These are phyloP conservation scores for Sarcodon sp. DNA, from an alignment of 768 basidiomycete genomes.

Conservation along the genomic window DNA sequence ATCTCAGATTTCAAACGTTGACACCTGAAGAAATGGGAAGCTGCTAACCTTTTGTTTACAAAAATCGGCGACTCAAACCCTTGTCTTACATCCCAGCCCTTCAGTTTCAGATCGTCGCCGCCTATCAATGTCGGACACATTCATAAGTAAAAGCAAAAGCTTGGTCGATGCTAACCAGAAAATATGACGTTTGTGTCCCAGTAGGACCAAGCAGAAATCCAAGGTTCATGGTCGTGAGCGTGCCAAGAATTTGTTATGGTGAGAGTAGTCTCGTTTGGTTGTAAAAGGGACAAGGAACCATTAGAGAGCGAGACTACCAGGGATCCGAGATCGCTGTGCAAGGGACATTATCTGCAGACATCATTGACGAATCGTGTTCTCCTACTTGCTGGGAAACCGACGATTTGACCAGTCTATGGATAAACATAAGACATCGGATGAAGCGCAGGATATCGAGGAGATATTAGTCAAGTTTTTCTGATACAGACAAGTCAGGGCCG, in stretches of 20 bases:
- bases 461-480: slow-evolving; percentile 20
- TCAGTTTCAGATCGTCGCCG: slow-evolving; percentile 85
- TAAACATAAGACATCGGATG: slow-evolving; percentile 60
- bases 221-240: slow-evolving; percentile 90
- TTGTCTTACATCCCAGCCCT: slow-evolving; percentile 80
- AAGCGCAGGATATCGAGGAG: slow-evolving; percentile 32
- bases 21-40: background rate
- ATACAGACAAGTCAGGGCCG: background rate
- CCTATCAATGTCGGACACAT: slow-evolving; percentile 30
- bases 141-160: background rate
- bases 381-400: slow-evolving; percentile 33
- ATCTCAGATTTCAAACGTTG: background rate
- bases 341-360: background rate
- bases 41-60: slow-evolving; percentile 55
- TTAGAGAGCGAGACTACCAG: slow-evolving; percentile 77
- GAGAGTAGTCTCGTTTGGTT: slow-evolving; percentile 31
- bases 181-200: slow-evolving; percentile 75
- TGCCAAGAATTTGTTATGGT: slow-evolving; percentile 50
- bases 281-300: slow-evolving; percentile 56
- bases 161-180: slow-evolving; percentile 42
- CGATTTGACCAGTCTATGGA: slow-evolving; percentile 92
- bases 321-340: slow-evolving; percentile 32
- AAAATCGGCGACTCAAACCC: slow-evolving; percentile 47
- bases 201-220: slow-evolving; percentile 86
- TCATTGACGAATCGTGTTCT: background rate